Percentiles rank a stretch among this genome's conserved stretches.
Evolutionary conservation across 176 grass and related monocot genomes (phyloP).

Genomic region (Zea luxurians): DNA sequence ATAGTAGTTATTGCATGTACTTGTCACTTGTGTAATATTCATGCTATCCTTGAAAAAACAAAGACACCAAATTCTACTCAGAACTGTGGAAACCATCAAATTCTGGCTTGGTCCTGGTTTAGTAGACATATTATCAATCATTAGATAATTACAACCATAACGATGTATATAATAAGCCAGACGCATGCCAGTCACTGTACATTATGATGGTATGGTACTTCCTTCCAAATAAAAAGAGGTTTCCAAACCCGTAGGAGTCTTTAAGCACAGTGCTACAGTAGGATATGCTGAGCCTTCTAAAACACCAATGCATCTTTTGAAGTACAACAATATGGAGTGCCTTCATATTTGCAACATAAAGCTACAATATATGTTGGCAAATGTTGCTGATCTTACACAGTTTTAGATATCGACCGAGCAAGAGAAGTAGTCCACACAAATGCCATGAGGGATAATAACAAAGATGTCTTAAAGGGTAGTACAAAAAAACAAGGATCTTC

Average conservation of each 20-base stretch:
- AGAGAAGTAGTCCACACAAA: background rate
- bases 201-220: background rate
- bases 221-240: background rate
- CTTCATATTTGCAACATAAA: background rate
- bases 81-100: background rate
- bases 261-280: background rate
- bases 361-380: background rate
- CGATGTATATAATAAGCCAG: background rate
- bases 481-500: background rate
- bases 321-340: background rate
- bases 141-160: constrained; percentile 1
- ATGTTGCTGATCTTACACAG: constrained; percentile 2
- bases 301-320: background rate
- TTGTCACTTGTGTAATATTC: background rate
- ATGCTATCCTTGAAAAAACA: background rate
- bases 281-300: background rate
- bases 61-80: background rate
- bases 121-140: background rate
- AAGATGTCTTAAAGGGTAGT: background rate
- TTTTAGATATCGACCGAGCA: constrained; percentile 10
- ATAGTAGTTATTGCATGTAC: background rate
- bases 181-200: background rate
- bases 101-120: background rate
- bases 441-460: constrained; percentile 4
- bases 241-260: background rate